Base-by-base conservation (phyloP, 805 yeast genomes). In the Candida parachauliodes region DNA sequence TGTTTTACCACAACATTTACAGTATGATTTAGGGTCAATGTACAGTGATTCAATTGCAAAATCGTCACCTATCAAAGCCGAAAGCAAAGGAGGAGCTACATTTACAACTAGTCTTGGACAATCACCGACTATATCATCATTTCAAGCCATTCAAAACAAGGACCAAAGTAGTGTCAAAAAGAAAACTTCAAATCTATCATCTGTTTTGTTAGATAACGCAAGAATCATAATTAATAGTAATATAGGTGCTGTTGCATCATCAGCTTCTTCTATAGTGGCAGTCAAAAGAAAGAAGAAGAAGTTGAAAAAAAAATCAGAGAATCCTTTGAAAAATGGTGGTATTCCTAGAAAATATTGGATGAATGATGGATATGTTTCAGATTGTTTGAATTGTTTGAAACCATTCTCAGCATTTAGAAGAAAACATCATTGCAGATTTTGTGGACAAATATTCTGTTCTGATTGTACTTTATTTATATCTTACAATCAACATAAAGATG, bases 391-490 rank as follows among this genome's bases (percentile, higher is more conserved):
- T 11, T 91, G 98, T 58, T 86, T 83, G 39, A 73, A 79, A 38
- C 76, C 78, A 3, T 91, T 91, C 54, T 77, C 84, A 1, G 83
- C 97, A 0, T 89, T 88, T 61, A 67, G 96, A 55, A 70, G 98
- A 48, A 84, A 86, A 47, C 98, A 91, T 55, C 98, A 91, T 59
- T 91, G 98, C 54, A 68, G 98, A 37, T 80, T 91, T 24, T 91
- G 98, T 61, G 98, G 98, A 2, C 96, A 89, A 57, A 89, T 91
- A 34, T 91, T 89, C 54, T 91, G 98, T 59, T 73, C 83, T 30
- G 70, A 74, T 8, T 91, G 98, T 58, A 87, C 96, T 0, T 62
- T 76, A 2, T 74, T 88, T 49, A 65, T 50, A 63, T 87, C 50
- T 52, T 83, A 42, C 87, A 93, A 34, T 25, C 68, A 66, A 42